Evolutionary conservation across 495 filamentous ascomycete genomes (phyloP), one percentile per base, ranked within the genome.

Genomic region (Stereocaulon alpinum): DNA sequence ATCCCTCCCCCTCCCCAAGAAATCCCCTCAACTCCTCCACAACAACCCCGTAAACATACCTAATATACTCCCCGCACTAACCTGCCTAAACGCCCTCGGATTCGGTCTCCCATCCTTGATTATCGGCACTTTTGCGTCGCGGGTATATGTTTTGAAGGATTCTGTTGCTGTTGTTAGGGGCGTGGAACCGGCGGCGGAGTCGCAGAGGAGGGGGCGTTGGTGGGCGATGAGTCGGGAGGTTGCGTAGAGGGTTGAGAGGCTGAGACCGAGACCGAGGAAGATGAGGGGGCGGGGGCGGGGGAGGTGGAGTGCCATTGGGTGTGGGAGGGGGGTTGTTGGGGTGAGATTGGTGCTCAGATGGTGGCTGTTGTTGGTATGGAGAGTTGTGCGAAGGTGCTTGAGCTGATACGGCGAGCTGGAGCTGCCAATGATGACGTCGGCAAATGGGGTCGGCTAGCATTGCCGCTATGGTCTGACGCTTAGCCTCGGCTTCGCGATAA

Each of bases 41-140:
- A n/a, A 37, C 37, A 34, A 34, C 11, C 11, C 6, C 6, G 32
- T 34, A 6, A 34, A 6, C 32, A 17, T 68, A 80, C 82, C 87
- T 37, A 85, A 63, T 15, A 90, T 73, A 64, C 85, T 86, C 1
- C 88, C 88, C 58, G 81, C 65, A 58, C 83, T 87, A 55, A 90
- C 72, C 74, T 91, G 84, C 60, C 77, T 80, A 67, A 88, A 73
- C 14, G 78, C 76, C 30, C 75, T 71, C 0, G 81, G 69, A 59
- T 78, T 77, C 48, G 78, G 62, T 29, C 61, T 56, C 14, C 74
- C 74, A 20, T 74, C 71, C 27, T 55, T 57, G 17, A 66, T 32
- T 0, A 71, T 55, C 2, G 69, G 70, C 11, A 62, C 67, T 40
- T 65, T 64, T 0, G 68, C 68, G 52, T 69, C 57, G 2, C 55